phyloP scores from a whole-genome alignment of 2,329 filamentous ascomycete genomes.

The Penicillium corylophilum region DNA sequence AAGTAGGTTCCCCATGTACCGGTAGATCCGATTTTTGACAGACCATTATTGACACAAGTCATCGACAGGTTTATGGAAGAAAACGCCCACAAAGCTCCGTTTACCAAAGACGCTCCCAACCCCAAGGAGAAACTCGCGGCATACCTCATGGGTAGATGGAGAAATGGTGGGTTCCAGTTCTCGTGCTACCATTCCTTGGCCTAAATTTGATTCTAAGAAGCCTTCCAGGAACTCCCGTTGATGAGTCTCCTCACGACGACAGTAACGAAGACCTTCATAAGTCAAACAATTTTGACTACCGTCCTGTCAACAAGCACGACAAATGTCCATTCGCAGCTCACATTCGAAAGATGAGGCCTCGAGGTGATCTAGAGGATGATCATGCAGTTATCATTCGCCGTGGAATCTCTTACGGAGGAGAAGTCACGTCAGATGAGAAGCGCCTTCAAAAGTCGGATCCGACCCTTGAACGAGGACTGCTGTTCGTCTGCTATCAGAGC shows the following conservation, averaged over 20 bases:
- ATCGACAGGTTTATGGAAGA: slow-evolving; percentile 34
- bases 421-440: slow-evolving; percentile 38
- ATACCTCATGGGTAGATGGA: slow-evolving; percentile 48
- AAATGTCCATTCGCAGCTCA: slow-evolving; percentile 50
- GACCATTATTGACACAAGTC: neutral
- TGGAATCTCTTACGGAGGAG: slow-evolving; percentile 46
- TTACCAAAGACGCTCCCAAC: slow-evolving; percentile 17
- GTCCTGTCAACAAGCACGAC: slow-evolving; percentile 28
- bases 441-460: slow-evolving; percentile 21
- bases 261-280: slow-evolving; percentile 24
- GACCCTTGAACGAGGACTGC: slow-evolving; percentile 43
- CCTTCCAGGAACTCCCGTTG: slow-evolving; percentile 34
- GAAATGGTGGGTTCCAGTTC: slow-evolving; percentile 28
- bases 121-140: slow-evolving; percentile 38
- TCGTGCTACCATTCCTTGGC: neutral
- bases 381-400: slow-evolving; percentile 44
- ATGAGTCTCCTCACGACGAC: slow-evolving; percentile 29
- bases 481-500: slow-evolving; percentile 50
- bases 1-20: slow-evolving; percentile 19
- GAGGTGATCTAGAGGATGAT: slow-evolving; percentile 34
- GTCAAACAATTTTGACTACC: slow-evolving; percentile 41
- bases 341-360: slow-evolving; percentile 49
- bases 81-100: slow-evolving; percentile 23
- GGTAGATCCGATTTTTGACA: too few relatives aligned
- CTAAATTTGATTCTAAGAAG: neutral